Evolutionary conservation across 1,139 yeast genomes (phyloP).

Genomic region (Pichia sp.): DNA sequence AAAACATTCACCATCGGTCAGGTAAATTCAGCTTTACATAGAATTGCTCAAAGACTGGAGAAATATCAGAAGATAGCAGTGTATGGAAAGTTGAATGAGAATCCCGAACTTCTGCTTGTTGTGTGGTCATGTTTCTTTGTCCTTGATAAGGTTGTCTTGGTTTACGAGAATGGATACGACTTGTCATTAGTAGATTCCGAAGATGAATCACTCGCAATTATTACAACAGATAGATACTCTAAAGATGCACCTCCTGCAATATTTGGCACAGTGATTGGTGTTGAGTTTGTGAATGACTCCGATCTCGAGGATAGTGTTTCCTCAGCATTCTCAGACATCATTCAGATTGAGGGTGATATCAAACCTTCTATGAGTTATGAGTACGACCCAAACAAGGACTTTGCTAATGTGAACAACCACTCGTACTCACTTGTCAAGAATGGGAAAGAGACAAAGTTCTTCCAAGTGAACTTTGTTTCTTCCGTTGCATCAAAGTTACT

Average conservation of each 20-base stretch:
- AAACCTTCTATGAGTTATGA: slow-evolving; percentile 2
- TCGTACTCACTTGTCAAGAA: slow-evolving; percentile 30
- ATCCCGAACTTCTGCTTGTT: slow-evolving; percentile 17
- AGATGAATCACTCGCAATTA: background rate
- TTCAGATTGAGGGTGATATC: background rate
- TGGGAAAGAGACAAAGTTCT: slow-evolving; percentile 31
- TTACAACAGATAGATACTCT: slow-evolving; percentile 15
- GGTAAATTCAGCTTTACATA: slow-evolving; percentile 18
- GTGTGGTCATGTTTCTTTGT: slow-evolving; percentile 23
- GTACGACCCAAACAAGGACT: slow-evolving; percentile 19
- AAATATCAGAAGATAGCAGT: slow-evolving; percentile 17
- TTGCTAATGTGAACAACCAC: slow-evolving; percentile 19
- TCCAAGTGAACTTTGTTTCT: slow-evolving; percentile 58
- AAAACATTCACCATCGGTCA: slow-evolving; percentile 9
- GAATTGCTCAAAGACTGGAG: background rate
- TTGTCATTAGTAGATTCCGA: slow-evolving; percentile 3
- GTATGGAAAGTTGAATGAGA: slow-evolving; percentile 14
- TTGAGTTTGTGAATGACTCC: background rate
- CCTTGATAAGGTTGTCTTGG: slow-evolving; percentile 19
- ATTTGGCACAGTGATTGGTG: slow-evolving; percentile 5
- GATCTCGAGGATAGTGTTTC: no score
- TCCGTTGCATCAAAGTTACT: slow-evolving; percentile 56
- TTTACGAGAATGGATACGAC: slow-evolving; percentile 8
- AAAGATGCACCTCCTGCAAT: background rate
- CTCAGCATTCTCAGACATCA: background rate